Base-by-base conservation (phyloP, 2,329 filamentous ascomycete genomes). In the Fusarium kyushuense region DNA sequence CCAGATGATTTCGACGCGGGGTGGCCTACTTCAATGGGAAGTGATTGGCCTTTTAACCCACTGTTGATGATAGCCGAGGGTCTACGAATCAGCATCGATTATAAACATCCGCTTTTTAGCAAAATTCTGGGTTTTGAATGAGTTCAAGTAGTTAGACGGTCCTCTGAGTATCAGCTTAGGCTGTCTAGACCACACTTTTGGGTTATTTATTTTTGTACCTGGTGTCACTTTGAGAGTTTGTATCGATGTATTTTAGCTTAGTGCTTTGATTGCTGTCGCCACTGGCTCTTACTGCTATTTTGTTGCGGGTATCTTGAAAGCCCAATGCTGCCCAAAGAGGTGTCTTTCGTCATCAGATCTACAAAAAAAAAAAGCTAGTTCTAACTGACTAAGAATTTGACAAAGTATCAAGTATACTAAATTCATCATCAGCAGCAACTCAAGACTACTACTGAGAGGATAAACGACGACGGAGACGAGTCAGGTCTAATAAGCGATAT, bases 21-120 rank as follows among this genome's bases (percentile, higher is more conserved):
- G 47, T 51, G 47, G 21, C 32, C 42, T 38, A 29, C 47, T 51
- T 51, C 47, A 51, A 51, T 51, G 47, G 47, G 47, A 51, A 51
- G 47, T 51, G 47, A 51, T 51, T 51, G 47, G 47, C 47, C 47
- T 49, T 45, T 29, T 51, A 48, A 48, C 27, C 47, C 47, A 51
- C 47, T 29, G 47, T 40, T 45, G 23, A 29, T 51, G 47, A 19
- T 49, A 51, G 47, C 47, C 47, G 47, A 51, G 33, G 7, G 13
- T 40, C 47, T 51, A 40, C 47, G 47, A 51, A 51, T 51, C 47
- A 51, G 47, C 33, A 51, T 38, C 13, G 23, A 27, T 29, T 40
- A 29, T 51, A 8, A 16, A 51, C 13, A 19, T 51, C 47, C 47
- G 47, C 47, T 51, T 51, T 48, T 49, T 36, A 25, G 25, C 47